phyloP scores from a whole-genome alignment of 352 stramenopile species.

The Phytopythium boreale region DNA sequence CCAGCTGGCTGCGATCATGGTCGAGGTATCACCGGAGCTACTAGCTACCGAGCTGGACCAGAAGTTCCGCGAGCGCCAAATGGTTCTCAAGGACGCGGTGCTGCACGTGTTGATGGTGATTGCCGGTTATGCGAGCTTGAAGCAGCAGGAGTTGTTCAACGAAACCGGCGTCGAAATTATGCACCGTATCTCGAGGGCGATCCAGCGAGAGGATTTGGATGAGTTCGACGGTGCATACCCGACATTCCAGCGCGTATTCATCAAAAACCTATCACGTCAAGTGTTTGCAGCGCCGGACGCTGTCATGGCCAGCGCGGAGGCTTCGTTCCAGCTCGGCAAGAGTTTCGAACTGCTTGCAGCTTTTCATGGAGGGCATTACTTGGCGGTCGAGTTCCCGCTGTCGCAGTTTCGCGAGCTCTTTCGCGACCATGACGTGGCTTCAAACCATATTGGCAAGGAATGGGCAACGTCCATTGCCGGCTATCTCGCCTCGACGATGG shows the following conservation, averaged over 20 bases:
- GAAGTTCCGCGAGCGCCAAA: constrained; percentile 17
- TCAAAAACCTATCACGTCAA: constrained; percentile 9
- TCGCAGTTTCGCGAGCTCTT: constrained; percentile 21
- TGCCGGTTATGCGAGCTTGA: constrained; percentile 15
- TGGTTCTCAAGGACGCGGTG: constrained; percentile 26
- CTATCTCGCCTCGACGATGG: constrained; percentile 14
- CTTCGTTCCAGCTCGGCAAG: constrained; percentile 20
- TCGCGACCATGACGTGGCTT: not conserved
- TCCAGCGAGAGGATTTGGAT: constrained; percentile 29
- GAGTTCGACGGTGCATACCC: constrained; percentile 10
- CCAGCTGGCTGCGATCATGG: constrained; percentile 32
- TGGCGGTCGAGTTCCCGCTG: constrained; percentile 17
- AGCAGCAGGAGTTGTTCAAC: constrained; percentile 28
- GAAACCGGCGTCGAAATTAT: constrained; percentile 33
- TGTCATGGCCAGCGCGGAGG: constrained; percentile 1
- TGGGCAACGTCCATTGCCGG: constrained; percentile 13
- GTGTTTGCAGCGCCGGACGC: constrained; percentile 1
- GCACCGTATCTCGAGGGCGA: constrained; percentile 24
- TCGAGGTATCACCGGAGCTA: constrained; percentile 29
- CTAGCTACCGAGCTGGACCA: constrained; percentile 31
- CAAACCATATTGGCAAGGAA: constrained; percentile 6
- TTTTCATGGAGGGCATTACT: constrained; percentile 11
- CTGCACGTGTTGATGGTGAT: constrained; percentile 30
- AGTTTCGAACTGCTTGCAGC: constrained; percentile 22
- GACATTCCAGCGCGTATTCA: constrained; percentile 6